Percentiles rank a stretch among this genome's conserved stretches.
These are phyloP conservation scores for Penicillium sp. DNA, from an alignment of 2,329 filamentous ascomycete genomes.

Conservation along the genomic window DNA sequence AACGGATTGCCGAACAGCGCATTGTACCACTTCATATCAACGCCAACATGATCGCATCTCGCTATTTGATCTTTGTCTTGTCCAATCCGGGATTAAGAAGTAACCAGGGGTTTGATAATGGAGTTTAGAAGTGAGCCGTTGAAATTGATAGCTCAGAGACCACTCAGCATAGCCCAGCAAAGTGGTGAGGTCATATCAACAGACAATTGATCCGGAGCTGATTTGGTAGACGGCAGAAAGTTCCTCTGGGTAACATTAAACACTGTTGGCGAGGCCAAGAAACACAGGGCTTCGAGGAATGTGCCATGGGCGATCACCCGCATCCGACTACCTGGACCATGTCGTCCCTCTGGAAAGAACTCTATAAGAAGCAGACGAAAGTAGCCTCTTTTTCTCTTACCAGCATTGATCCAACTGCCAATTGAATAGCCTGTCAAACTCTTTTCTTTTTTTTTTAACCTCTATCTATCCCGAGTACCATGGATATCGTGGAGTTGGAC, in stretches of 20 bases:
- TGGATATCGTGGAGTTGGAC: slow-evolving; percentile 5
- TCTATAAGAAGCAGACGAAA: background rate
- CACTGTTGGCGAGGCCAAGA: background rate
- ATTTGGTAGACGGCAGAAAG: background rate
- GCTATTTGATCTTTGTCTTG: background rate
- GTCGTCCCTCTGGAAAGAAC: background rate
- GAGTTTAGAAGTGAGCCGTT: background rate
- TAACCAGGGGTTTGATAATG: too few relatives aligned
- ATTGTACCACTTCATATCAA: background rate
- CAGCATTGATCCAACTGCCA: background rate
- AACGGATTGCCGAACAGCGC: background rate
- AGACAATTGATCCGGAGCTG: background rate
- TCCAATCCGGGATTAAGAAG: too few relatives aligned
- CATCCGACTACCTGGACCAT: background rate
- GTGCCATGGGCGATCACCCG: background rate
- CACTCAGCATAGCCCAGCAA: background rate
- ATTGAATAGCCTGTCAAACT: background rate
- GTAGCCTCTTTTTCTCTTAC: background rate
- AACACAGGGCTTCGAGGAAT: background rate
- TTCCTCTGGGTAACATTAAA: background rate
- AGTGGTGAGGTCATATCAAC: background rate
- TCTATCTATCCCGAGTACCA: background rate
- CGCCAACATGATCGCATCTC: background rate
- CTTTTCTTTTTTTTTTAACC: background rate
- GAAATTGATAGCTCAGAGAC: background rate